Evolutionary conservation across 257 asterid genomes (phyloP).

Genomic region (Nicotiana noctiflora): DNA sequence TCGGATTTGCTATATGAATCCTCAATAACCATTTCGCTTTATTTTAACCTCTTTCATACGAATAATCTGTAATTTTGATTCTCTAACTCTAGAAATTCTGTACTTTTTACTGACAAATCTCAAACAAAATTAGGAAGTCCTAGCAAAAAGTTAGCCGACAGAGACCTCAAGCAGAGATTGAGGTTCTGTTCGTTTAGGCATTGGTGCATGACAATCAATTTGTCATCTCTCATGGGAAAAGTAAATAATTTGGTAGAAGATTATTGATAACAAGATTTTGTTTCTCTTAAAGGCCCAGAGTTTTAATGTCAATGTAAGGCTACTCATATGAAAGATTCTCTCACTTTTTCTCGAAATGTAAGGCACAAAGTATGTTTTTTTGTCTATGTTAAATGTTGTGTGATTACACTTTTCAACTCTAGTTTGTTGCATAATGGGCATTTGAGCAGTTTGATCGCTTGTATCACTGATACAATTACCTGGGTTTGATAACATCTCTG

Average conservation of each 20-base stretch:
- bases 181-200: neutral
- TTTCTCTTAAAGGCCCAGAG: neutral
- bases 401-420: neutral
- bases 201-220: neutral
- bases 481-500: neutral
- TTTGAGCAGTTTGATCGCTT: neutral
- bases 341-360: neutral
- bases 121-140: too few species aligned
- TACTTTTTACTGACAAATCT: too few species aligned
- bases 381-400: neutral
- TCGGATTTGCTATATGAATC: neutral
- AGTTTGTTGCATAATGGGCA: neutral
- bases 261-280: neutral
- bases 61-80: neutral
- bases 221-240: neutral
- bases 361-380: neutral
- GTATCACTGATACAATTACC: neutral
- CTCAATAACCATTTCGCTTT: neutral
- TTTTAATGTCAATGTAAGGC: neutral
- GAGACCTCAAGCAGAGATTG: neutral
- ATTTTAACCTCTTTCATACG: neutral
- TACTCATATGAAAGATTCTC: neutral
- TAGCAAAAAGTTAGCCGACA: neutral
- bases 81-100: too few species aligned
- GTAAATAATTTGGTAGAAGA: neutral